These are phyloP conservation scores for Hypsizygus marmoreus DNA, from an alignment of 768 basidiomycete genomes.

Conservation along the genomic window DNA sequence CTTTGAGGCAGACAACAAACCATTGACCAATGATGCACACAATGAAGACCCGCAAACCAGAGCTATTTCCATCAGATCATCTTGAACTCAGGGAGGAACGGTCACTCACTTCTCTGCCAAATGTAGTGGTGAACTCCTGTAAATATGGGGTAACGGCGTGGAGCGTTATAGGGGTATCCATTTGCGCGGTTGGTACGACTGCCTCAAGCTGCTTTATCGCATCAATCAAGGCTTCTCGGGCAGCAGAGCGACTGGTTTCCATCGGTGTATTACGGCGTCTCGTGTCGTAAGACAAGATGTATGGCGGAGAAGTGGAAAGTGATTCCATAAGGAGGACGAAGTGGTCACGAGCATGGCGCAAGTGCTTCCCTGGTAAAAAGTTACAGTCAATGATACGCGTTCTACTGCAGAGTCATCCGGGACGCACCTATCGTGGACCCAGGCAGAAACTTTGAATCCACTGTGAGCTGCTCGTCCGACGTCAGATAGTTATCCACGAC, in stretches of 20 bases:
- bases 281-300: slow-evolving; percentile 73
- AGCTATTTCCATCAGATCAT: slow-evolving; percentile 43
- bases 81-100: background rate
- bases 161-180: slow-evolving; percentile 65
- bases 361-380: slow-evolving; percentile 66
- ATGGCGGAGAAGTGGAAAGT: slow-evolving; percentile 44
- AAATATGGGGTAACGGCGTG: slow-evolving; percentile 81
- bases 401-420: slow-evolving; percentile 1
- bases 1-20: slow-evolving; percentile 39
- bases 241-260: slow-evolving; percentile 67
- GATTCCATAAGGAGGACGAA: slow-evolving; percentile 68
- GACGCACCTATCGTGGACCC: slow-evolving; percentile 81
- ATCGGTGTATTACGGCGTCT: slow-evolving; percentile 81
- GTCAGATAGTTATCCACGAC: slow-evolving; percentile 66
- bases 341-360: slow-evolving; percentile 85
- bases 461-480: slow-evolving; percentile 68
- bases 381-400: slow-evolving; percentile 5
- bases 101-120: slow-evolving; percentile 72
- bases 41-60: slow-evolving; percentile 86
- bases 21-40: slow-evolving; percentile 92
- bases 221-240: slow-evolving; percentile 55
- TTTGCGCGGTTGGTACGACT: slow-evolving; percentile 46
- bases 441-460: slow-evolving; percentile 73
- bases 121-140: slow-evolving; percentile 76
- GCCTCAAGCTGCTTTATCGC: slow-evolving; percentile 59